Conservation (phyloP, 306 rosid genomes). For the Begonia loranthoides region DNA sequence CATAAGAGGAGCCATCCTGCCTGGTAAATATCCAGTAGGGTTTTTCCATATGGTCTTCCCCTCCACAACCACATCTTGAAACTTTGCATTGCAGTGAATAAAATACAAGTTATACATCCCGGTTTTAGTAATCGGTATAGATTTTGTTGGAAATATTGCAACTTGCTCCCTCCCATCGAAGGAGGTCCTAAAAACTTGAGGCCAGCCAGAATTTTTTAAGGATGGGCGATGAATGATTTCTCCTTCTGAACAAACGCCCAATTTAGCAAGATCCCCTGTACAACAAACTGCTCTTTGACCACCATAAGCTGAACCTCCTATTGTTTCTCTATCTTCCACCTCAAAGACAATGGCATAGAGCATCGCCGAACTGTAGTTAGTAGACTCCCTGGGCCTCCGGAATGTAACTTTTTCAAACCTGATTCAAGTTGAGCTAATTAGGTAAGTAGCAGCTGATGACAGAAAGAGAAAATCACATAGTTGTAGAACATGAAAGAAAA, state of each 20-base stretch:
- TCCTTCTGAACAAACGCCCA: slow-evolving; percentile 79
- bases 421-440: slow-evolving; percentile 20
- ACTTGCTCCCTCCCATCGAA: slow-evolving; percentile 39
- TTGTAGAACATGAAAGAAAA: not conserved
- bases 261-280: slow-evolving; percentile 79
- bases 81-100: slow-evolving; percentile 79
- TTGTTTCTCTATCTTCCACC: slow-evolving; percentile 88
- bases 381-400: slow-evolving; percentile 41
- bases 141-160: slow-evolving; percentile 38
- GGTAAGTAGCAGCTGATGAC: slow-evolving; percentile 7
- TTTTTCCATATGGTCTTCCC: slow-evolving; percentile 94
- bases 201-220: slow-evolving; percentile 58
- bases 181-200: slow-evolving; percentile 54
- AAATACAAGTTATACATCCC: slow-evolving; percentile 98
- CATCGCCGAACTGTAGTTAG: slow-evolving; percentile 62
- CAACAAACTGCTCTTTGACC: slow-evolving; percentile 99
- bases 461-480: not conserved
- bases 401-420: slow-evolving; percentile 77
- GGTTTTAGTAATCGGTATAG: slow-evolving; percentile 54
- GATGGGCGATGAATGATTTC: slow-evolving; percentile 69
- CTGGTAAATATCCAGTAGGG: slow-evolving; percentile 82
- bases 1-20: slow-evolving; percentile 96
- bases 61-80: slow-evolving; percentile 57
- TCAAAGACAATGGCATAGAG: slow-evolving; percentile 81
- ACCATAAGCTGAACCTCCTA: slow-evolving; percentile 96